Evolutionary conservation across 768 basidiomycete genomes (phyloP).

Genomic region (Rhodocollybia butyracea): DNA sequence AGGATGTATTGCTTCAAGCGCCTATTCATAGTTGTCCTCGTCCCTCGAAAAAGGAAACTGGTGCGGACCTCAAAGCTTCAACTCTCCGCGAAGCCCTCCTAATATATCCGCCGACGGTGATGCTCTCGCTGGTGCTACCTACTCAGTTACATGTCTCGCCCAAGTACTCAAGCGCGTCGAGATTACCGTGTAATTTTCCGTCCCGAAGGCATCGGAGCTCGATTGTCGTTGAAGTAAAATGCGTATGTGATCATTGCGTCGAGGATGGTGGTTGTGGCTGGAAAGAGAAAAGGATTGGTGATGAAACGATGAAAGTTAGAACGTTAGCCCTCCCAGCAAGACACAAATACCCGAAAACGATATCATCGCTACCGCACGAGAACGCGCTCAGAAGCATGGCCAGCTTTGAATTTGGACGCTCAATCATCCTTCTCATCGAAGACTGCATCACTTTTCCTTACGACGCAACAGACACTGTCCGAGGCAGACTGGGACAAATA

Average conservation of each 20-base stretch:
- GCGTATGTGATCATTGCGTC: background rate
- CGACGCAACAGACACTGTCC: background rate
- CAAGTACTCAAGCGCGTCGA: background rate
- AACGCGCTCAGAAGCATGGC: background rate
- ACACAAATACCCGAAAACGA: background rate
- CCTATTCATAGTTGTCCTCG: too few species aligned
- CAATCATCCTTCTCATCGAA: background rate
- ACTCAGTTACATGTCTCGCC: background rate
- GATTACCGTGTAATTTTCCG: background rate
- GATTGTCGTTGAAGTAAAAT: background rate
- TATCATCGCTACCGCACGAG: background rate
- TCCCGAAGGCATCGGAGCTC: background rate
- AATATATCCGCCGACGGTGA: too few species aligned
- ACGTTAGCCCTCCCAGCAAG: background rate
- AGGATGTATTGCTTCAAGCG: too few species aligned
- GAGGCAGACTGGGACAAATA: background rate
- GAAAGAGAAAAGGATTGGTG: background rate
- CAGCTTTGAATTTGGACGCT: background rate
- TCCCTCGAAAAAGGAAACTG: too few species aligned
- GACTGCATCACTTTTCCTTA: background rate
- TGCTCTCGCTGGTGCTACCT: background rate
- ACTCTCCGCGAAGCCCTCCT: too few species aligned
- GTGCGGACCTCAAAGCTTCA: too few species aligned
- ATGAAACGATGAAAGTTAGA: too few species aligned
- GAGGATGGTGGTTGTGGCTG: background rate